Base-by-base conservation (phyloP, 805 yeast species). In the Candida sanyiensis region DNA sequence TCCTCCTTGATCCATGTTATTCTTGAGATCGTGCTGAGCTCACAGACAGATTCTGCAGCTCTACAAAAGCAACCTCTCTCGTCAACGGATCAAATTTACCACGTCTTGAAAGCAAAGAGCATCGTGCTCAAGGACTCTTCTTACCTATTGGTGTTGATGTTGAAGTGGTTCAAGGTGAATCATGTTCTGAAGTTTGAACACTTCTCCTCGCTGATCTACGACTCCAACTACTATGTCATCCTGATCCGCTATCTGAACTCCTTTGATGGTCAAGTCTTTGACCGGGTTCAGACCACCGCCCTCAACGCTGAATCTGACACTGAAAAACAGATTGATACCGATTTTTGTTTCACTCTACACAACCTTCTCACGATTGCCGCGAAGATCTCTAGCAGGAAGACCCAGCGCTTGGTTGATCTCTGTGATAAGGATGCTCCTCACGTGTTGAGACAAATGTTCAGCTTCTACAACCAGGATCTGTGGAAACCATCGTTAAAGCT, bases 101-200 rank as follows among this genome's bases (percentile, higher is more conserved):
- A 81, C 47, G 63, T 77, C 3, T 44, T 67, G 5, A 69, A 81
- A 45, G 64, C 74, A n/a, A 81, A 80, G 46, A 90, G 83, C 49
- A 61, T 75, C 3, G 64, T 80, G 1, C 51, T 81, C 37, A 82
- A 79, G 47, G 73, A 80, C 4, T 63, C 80, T 2, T 65, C 81
- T 0, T 73, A 74, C 2, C 69, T 77, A 2, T 39, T 86, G 1
- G 49, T 63, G 9, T 49, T 75, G 16, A 54, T 93, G 16, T 55
- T 81, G 24, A 73, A 72, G 50, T 89, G 97, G 96, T 81, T 85
- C 56, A 84, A 83, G 54, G 57, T 71, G 8, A 81, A 77, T 32
- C 96, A 93, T 56, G 64, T 87, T 2, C 57, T 89, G 46, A 89
- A 90, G 57, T 80, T 72, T 56, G 94, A 87, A 56, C 84, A 80